Evolutionary conservation across 768 basidiomycete species (phyloP), one percentile per base, ranked within the genome.

Genomic region (Piloderma croceum): DNA sequence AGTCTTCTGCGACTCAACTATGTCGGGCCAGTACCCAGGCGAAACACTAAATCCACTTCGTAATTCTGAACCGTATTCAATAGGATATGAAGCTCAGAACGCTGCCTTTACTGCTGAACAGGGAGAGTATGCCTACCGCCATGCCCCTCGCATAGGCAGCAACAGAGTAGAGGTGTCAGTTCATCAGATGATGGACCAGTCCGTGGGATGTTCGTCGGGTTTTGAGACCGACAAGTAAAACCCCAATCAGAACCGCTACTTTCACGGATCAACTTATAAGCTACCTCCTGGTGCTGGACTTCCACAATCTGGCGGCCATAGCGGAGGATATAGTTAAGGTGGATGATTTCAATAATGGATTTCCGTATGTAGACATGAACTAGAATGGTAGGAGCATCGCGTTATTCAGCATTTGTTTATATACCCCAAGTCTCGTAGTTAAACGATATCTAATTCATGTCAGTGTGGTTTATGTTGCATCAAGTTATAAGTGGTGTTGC

Each of bases 161-260:
- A n/a, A n/a, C 31, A 19, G 11, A 57, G 62, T 5, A 75, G 86
- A 9, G 90, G 92, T 18, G 73, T 96, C 35, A 81, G 81, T 33
- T 62, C 96, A 41, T 76, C 76, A 39, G 93, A 97, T 49, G 66
- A 76, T 51, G 93, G 93, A 11, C 90, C 89, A 27, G 85, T 92
- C 2, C 81, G 85, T 29, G 75, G 76, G 83, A 84, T 39, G 90
- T 91, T 20, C 75, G 90, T 29, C 65, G 90, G 42, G 85, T 93
- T 20, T 75, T 86, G 34, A 68, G 87, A 51, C 77, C 73, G 34
- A 54, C 67, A 27, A 70, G 51, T 63, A 65, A 18, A 70, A 73
- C 3, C 67, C 70, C n/a, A 46, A 51, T 41, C 77, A 77, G 63
- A 83, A 84, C 56, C 70, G 86, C 20, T 89, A 85, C 60, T 88